phyloP scores from a whole-genome alignment of 2,329 filamentous ascomycete species.

The Ceratocystis colombiana region DNA sequence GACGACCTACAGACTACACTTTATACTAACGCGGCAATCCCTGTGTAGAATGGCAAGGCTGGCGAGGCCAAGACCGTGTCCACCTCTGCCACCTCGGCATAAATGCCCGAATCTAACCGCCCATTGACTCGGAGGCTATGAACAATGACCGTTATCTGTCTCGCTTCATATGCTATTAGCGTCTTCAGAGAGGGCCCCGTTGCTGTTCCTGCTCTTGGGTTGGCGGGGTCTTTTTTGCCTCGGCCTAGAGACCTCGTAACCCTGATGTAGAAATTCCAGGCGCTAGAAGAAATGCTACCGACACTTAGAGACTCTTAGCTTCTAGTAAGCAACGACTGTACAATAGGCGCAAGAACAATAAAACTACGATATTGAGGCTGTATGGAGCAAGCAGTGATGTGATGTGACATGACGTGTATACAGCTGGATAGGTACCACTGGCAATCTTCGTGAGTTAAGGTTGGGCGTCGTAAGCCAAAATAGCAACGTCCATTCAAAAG shows the following conservation, averaged over 20 bases:
- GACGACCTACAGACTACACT: neutral
- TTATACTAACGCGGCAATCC: conserved; percentile 26
- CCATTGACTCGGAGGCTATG: neutral
- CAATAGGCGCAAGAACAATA: conserved; percentile 20
- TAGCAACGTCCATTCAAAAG: neutral
- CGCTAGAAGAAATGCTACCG: neutral
- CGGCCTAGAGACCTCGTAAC: neutral
- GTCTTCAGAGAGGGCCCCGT: neutral
- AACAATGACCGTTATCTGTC: neutral
- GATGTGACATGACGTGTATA: neutral
- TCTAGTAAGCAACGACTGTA: conserved; percentile 16
- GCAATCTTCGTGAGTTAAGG: neutral
- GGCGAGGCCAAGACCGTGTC: conserved; percentile 63
- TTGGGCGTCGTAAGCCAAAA: neutral
- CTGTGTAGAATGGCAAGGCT: conserved; percentile 73
- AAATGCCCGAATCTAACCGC: conserved; percentile 6
- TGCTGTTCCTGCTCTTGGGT: neutral
- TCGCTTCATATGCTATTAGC: neutral
- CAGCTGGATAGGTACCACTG: too few species aligned
- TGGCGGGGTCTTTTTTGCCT: neutral
- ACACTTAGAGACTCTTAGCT: neutral
- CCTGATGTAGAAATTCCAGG: neutral
- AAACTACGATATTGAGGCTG: neutral
- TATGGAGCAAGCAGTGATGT: neutral
- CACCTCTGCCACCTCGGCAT: conserved; percentile 36